Evolutionary conservation across 129 eudicot species (phyloP).

Genomic region (Centella asiatica): DNA sequence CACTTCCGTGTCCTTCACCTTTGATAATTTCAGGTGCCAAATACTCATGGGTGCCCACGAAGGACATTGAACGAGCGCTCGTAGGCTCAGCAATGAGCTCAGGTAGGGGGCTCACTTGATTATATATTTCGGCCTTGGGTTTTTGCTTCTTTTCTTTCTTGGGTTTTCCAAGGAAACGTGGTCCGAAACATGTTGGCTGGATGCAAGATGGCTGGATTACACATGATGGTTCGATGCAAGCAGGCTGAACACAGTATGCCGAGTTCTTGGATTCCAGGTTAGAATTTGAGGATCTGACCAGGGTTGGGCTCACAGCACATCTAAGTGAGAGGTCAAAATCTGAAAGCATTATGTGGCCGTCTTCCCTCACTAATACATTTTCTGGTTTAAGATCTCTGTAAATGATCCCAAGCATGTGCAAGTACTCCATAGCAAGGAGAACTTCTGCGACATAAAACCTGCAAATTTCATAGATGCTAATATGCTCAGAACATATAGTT

Average conservation of each 20-base stretch:
- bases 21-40: slow-evolving; percentile 91
- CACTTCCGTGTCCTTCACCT: slow-evolving; percentile 96
- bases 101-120: slow-evolving; percentile 64
- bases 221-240: slow-evolving; percentile 73
- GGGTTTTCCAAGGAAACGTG: slow-evolving; percentile 48
- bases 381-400: slow-evolving; percentile 97
- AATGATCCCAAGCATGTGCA: slow-evolving; percentile 95
- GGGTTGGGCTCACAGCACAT: slow-evolving; percentile 83
- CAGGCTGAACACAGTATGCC: slow-evolving; percentile 43
- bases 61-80: slow-evolving; percentile 91
- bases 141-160: slow-evolving; percentile 50
- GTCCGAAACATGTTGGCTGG: slow-evolving; percentile 74
- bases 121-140: slow-evolving; percentile 40
- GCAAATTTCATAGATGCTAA: slow-evolving; percentile 4
- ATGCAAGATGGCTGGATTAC: slow-evolving; percentile 75
- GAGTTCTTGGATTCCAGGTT: slow-evolving; percentile 52
- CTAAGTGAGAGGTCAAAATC: slow-evolving; percentile 95
- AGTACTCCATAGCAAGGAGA: slow-evolving; percentile 86
- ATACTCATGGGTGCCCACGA: slow-evolving; percentile 94
- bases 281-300: slow-evolving; percentile 54
- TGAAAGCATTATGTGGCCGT: slow-evolving; percentile 96
- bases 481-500: neutral
- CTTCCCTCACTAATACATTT: slow-evolving; percentile 82
- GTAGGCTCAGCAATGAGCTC: slow-evolving; percentile 96
- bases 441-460: slow-evolving; percentile 98